Base-by-base conservation (phyloP, 495 filamentous ascomycete genomes). In the Neurospora discreta region DNA sequence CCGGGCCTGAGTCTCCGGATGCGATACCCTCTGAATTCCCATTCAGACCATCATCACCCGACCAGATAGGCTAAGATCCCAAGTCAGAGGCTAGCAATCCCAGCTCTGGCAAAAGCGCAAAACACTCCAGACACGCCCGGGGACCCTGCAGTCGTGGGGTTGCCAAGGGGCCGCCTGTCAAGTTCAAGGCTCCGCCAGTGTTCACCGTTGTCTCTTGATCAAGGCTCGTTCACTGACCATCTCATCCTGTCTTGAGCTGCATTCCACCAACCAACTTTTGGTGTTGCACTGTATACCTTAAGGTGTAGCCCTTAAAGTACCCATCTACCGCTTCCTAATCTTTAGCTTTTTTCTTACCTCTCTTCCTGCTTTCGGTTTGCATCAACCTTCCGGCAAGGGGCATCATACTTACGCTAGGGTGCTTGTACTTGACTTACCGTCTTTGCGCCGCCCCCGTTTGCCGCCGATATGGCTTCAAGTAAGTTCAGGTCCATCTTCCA, bases 391-490 rank as follows among this genome's bases (percentile, higher is more conserved):
- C 52, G 7, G 13, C 26, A 33, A 60, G 52, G 52, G 52, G 15
- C 15, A 60, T 16, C 1, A 58, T 20, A 58, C 13, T 26, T 58
- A 20, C n/a, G 3, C 43, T 3, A 2, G 20, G 46, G 46, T 26
- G 10, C 46, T 58, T 58, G 2, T 23, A 1, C 20, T 58, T 26
- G 23, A 26, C 20, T 23, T 13, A 5, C 20, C 46, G 9, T 58
- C 52, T 33, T 18, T 60, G 52, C 23, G 30, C 26, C 15, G 1
- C 3, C 52, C 26, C 26, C 16, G 15, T 60, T 26, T 60, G 33
- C 26, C 23, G 23, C 26, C 60, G 58, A 73, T 18, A 74, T 74
- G 73, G 46, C 71, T 30, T 10, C 40, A 41, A 23, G 73, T 74
- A 38, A 73, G 73, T 74, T 42, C 44, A 33, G 9, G 13, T 39